Evolutionary conservation across 495 filamentous ascomycete species (phyloP), one percentile per base, ranked within the genome.

Genomic region (Penicillium canescens): DNA sequence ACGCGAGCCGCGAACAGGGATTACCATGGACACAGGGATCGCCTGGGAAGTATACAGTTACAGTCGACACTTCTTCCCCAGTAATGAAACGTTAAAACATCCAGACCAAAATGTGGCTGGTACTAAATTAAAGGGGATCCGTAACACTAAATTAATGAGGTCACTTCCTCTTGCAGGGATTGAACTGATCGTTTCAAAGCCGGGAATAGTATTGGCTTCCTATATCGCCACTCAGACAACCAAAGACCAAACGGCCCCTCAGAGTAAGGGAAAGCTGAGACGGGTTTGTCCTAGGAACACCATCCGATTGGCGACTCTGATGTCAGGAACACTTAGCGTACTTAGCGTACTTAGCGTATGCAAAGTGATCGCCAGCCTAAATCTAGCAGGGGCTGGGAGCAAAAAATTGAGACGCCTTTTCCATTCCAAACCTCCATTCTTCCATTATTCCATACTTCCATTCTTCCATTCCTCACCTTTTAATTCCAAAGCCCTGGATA

Each of bases 261-360:
- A 7, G 28, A 31, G 28, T 10, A 31, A 62, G 47, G 62, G 52
- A 21, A 41, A 57, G 21, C 54, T 60, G 57, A 63, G 57, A 63
- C 56, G 37, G 59, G 42, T 42, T 57, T 9, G 26, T 43, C 31
- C 55, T 59, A 59, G 50, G 60, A 59, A 36, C 42, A 5, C 8
- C 31, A 51, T 59, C 63, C 63, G 60, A 63, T 66, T 66, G 63
- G 58, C 10, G 34, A 37, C 51, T 52, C 4, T 4, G 46, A 56
- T 53, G 46, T 57, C 57, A 62, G 54, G 58, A 38, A 64, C 51
- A 33, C 40, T 46, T 37, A 34, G 28, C 36, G 42, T 33, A 24
- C 7, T 23, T 40, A 35, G 45, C 33, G 9, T 10, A 24, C 23
- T 24, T 24, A 24, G 23, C 23, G 23, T 24, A 28, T 18, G 20